Conservation (phyloP, 1,284 basidiomycete genomes). For the Thelephora terrestris region DNA sequence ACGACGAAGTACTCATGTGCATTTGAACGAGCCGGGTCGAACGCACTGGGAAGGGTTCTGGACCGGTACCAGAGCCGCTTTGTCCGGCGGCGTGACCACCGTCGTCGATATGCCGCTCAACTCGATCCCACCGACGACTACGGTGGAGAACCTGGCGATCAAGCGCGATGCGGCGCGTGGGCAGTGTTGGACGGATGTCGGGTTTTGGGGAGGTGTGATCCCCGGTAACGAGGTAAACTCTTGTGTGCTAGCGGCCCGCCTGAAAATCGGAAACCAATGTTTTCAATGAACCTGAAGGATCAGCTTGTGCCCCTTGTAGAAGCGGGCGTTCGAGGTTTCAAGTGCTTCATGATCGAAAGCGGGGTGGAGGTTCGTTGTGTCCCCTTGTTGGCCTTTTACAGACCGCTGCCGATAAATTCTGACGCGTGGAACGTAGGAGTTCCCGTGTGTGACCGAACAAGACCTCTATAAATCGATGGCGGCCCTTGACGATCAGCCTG, state of each 20-base stretch:
- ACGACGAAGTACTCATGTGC: constrained; percentile 86
- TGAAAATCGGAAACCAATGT: not conserved
- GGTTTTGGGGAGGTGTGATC: constrained; percentile 92
- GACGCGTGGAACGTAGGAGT: constrained; percentile 55
- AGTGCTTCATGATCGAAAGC: constrained; percentile 90
- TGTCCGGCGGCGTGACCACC: constrained; percentile 85
- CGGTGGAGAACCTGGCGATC: constrained; percentile 56
- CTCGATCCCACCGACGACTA: constrained; percentile 90
- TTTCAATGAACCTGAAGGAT: constrained; percentile 29
- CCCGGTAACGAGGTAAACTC: constrained; percentile 68
- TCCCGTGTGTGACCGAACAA: constrained; percentile 71
- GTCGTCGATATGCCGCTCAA: constrained; percentile 95
- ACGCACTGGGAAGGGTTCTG: constrained; percentile 92
- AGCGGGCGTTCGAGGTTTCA: constrained; percentile 86
- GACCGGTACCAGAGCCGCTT: constrained; percentile 82
- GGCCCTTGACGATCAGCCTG: constrained; percentile 57
- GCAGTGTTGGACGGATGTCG: constrained; percentile 79
- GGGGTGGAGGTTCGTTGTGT: constrained; percentile 66
- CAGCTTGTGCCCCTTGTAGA: constrained; percentile 60
- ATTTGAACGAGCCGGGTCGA: constrained; percentile 87
- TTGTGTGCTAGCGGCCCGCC: not conserved
- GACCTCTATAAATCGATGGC: constrained; percentile 68
- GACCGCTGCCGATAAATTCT: not conserved
- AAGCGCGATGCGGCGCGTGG: constrained; percentile 65
- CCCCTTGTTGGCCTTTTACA: not conserved